Evolutionary conservation across 192 early-diverging fungal genomes (phyloP), one percentile per base, ranked within the genome.

Genomic region (Helicostylum pulchrum): DNA sequence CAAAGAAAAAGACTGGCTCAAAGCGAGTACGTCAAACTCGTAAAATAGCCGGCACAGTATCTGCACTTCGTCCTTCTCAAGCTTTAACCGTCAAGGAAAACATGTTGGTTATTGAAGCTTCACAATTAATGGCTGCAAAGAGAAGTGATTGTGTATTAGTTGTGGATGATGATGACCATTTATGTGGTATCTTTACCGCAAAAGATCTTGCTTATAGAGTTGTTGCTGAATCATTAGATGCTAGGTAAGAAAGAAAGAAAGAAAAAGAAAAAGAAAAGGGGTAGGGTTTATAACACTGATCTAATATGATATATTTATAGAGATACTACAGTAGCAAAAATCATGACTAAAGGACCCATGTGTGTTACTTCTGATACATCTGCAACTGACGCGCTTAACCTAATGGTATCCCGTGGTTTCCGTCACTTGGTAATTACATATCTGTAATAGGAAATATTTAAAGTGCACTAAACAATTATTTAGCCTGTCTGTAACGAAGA

Each of bases 71-170:
- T 45, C 94, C 94, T 17, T 83, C 88, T 0, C 86, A 92, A 19
- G 93, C 94, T 12, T 81, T 98, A 70, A 95, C 93, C 7, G 87
- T 93, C 63, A 85, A 85, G 62, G 88, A 92, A 44, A 85, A 81
- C 31, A 81, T 91, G 66, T 75, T 85, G 26, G 87, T 93, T 44
- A 83, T 86, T 43, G 91, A 94, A 72, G 91, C 89, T 0, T 87
- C 92, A n/a, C 92, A 92, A 75, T 79, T 92, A 64, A 97, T 99
- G 96, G 96, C 97, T 4, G 97, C 97, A 17, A 98, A 98, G 81
- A 85, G 96, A 23, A 85, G 88, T 6, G 97, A 99, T 73, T 93
- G 92, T 67, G 92, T 99, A 43, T 82, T 99, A 8, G 89, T 97
- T 45, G 91, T 97, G n/a, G 91, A 96, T 72, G 87, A 89, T 30